Conservation (phyloP, 805 yeast genomes). For the Maudiozyma turicensis region DNA sequence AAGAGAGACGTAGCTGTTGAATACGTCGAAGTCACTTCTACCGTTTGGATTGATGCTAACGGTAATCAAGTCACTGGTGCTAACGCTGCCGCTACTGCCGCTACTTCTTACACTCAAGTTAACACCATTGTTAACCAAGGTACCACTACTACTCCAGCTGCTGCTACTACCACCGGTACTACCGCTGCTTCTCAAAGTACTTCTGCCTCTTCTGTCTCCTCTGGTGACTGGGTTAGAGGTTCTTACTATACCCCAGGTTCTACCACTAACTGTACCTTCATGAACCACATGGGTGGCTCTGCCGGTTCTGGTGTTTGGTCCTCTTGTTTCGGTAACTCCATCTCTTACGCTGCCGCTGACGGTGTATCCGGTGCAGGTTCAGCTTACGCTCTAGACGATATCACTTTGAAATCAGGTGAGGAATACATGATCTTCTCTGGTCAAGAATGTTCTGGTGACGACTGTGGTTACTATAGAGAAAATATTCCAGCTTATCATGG, state of each 20-base stretch:
- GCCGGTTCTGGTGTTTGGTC: conserved; percentile 85
- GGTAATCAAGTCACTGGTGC: conserved; percentile 33
- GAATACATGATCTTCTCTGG: conserved; percentile 83
- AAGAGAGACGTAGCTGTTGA: conserved; percentile 54
- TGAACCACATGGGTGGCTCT: conserved; percentile 82
- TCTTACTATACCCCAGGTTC: conserved; percentile 71
- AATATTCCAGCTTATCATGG: conserved; percentile 93
- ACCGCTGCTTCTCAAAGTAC: conserved; percentile 28
- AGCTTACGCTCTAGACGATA: conserved; percentile 60
- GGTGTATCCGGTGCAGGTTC: conserved; percentile 65
- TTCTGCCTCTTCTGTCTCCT: conserved; percentile 31
- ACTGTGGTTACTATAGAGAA: conserved; percentile 79
- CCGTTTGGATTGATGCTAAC: conserved; percentile 54
- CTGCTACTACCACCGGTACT: conserved; percentile 16
- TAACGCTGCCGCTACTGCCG: conserved; percentile 4
- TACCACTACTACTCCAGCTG: conserved; percentile 12
- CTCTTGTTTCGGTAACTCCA: conserved; percentile 79
- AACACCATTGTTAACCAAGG: conserved; percentile 4
- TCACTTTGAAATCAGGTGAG: conserved; percentile 56
- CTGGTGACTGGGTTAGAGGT: conserved; percentile 62
- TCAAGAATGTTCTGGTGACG: conserved; percentile 43
- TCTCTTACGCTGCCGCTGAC: conserved; percentile 73
- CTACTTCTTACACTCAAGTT: conserved; percentile 10
- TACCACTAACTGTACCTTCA: conserved; percentile 63
- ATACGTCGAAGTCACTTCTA: conserved; percentile 65